phyloP scores from a whole-genome alignment of 805 yeast genomes.

The Saccharomyces mikatae region DNA sequence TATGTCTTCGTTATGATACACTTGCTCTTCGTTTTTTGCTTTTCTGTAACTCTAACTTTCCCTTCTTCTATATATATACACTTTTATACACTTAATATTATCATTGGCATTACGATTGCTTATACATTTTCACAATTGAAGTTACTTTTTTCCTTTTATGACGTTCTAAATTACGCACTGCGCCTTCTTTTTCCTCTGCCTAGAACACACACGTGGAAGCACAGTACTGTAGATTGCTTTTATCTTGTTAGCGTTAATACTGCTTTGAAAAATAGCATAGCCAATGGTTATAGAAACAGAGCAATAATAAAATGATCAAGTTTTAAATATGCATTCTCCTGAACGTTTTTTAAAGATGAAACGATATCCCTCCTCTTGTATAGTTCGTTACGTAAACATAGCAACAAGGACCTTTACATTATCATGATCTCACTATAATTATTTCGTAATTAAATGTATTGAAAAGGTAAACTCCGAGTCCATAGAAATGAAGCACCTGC shows the following conservation, averaged over 20 bases:
- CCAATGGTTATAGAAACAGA: background rate
- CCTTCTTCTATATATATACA: background rate
- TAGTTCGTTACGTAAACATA: background rate
- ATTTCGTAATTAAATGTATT: background rate
- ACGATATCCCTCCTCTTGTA: background rate
- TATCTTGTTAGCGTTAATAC: background rate
- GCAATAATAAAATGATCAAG: background rate
- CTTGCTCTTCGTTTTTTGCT: background rate
- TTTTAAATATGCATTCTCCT: background rate
- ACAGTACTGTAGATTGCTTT: background rate
- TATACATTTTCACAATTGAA: background rate
- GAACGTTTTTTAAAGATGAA: background rate
- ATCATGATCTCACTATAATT: background rate
- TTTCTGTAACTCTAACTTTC: background rate
- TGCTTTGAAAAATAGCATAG: background rate
- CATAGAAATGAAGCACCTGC: background rate
- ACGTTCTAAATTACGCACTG: background rate
- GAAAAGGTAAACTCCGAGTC: background rate
- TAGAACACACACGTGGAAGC: background rate
- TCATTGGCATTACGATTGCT: background rate
- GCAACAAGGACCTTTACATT: background rate
- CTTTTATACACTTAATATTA: background rate
- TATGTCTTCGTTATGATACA: constrained; percentile 19
- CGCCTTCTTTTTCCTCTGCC: background rate
- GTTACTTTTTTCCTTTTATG: background rate